A percentile compares a stretch with the other conserved stretches of the same genome.
phyloP scores from a whole-genome alignment of 257 asterid genomes.

The Solanum commersonii region DNA sequence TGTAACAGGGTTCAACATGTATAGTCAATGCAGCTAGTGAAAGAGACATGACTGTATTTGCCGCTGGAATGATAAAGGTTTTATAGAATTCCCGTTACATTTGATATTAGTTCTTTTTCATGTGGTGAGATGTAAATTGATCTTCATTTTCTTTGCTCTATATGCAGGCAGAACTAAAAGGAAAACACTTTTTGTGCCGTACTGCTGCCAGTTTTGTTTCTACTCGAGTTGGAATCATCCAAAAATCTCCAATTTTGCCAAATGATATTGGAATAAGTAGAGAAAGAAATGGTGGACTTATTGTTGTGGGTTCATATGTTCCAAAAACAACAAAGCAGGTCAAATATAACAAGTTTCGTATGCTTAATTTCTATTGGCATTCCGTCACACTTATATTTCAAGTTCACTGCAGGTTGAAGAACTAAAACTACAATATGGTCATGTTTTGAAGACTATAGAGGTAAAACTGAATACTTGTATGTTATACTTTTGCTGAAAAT shows the following conservation, averaged over 20 bases:
- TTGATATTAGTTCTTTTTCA: constrained; percentile 3
- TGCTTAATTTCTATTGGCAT: neutral
- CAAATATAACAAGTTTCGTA: neutral
- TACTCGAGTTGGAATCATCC: constrained; percentile 76
- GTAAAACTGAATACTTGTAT: constrained; percentile 18
- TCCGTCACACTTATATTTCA: neutral
- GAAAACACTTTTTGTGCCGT: constrained; percentile 88
- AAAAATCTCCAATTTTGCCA: constrained; percentile 72
- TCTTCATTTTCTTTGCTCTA: constrained; percentile 13
- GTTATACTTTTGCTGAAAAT: neutral
- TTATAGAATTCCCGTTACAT: neutral
- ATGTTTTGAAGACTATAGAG: constrained; percentile 67
- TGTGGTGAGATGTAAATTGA: constrained; percentile 6
- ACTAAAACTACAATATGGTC: constrained; percentile 59
- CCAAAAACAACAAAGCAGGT: constrained; percentile 99
- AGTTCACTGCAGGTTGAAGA: constrained; percentile 64
- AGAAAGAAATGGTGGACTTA: constrained; percentile 70
- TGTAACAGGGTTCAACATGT: constrained; percentile 81
- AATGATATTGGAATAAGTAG: constrained; percentile 45
- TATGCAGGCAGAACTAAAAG: constrained; percentile 82
- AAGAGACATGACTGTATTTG: constrained; percentile 91
- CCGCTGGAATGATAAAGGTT: constrained; percentile 97
- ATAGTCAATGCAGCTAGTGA: constrained; percentile 96
- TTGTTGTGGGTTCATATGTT: constrained; percentile 92
- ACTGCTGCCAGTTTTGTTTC: constrained; percentile 99